phyloP scores from a whole-genome alignment of 441 rosid species.

The Adansonia rubrostipa region DNA sequence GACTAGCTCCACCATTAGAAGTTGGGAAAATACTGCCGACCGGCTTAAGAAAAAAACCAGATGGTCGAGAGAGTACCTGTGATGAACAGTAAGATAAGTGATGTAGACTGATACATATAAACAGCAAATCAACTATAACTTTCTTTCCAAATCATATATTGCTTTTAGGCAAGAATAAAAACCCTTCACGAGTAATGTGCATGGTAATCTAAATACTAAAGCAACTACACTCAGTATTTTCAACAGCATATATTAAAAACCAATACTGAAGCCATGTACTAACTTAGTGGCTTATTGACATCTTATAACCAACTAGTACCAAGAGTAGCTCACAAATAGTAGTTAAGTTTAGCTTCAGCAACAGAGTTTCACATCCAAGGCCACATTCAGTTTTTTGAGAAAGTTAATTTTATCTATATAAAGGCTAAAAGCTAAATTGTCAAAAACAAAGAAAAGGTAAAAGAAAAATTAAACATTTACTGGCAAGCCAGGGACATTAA shows the following conservation, averaged over 20 bases:
- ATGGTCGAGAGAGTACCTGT: constrained; percentile 86
- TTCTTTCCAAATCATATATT: constrained; percentile 11
- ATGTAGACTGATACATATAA: constrained; percentile 22
- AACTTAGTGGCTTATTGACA: constrained; percentile 15
- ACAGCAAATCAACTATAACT: constrained; percentile 3
- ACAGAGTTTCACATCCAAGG: not conserved
- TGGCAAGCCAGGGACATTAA: not conserved
- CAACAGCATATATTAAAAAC: not conserved
- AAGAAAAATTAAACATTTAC: constrained; percentile 4
- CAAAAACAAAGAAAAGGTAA: not conserved
- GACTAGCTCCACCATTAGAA: constrained; percentile 61
- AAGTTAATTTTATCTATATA: not conserved
- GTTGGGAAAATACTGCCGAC: constrained; percentile 64
- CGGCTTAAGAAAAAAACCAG: constrained; percentile 89
- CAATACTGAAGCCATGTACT: not conserved
- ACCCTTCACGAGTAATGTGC: not conserved
- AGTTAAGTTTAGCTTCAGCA: not conserved
- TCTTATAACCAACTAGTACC: constrained; percentile 4
- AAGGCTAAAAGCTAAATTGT: not conserved
- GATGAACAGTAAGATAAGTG: constrained; percentile 35
- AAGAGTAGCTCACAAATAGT: constrained; percentile 5
- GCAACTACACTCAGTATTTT: not conserved
- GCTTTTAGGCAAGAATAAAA: constrained; percentile 16
- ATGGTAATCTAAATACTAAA: not conserved
- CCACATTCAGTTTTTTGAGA: not conserved